Evolutionary conservation across 169 alveolate species (phyloP), one percentile per base, ranked within the genome.

Genomic region (Eimeria acervulina): DNA sequence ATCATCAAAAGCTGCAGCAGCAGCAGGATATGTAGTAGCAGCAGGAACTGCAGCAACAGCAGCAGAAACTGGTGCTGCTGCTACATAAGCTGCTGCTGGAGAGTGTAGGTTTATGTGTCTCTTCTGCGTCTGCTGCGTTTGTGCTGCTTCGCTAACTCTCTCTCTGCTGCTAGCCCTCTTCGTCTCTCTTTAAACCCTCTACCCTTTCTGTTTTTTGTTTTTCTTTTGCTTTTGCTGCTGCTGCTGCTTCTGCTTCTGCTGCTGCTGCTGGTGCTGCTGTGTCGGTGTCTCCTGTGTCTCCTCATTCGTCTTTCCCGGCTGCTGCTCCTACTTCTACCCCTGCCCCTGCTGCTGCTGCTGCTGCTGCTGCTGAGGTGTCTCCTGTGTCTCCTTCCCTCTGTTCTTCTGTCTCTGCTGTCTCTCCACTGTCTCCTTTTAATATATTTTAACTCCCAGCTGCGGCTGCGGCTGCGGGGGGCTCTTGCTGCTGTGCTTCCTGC

Each of bases 331-430:
- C n/a, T n/a, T n/a, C n/a, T n/a, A n/a, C n/a, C n/a, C n/a, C n/a
- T n/a, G n/a, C n/a, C n/a, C 28, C 76, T 66, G 76, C 76, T 28
- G 36, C 76, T 66, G 76, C 76, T 28, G 76, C 76, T 66, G 76
- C 76, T 66, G 76, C 76, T 66, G 5, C 76, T 66, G 19, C 76
- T 66, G 40, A 66, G 4, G 19, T 28, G 28, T 7, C 28, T 66
- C 40, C 76, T 66, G 28, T 23, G 28, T 26, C 76, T 66, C 19
- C 76, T 66, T 17, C 36, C 76, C 5, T 28, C 36, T 23, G 19
- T 8, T 28, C n/a, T n/a, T n/a, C n/a, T n/a, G n/a, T 47, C 12
- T 47, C 55, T 47, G 55, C 55, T 47, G 55, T 47, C 55, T 47
- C 55, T 47, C 55, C 5, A 28, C 28, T 66, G 40, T 66, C 76